These are phyloP conservation scores for Pelargonium nanum DNA, from an alignment of 345 rosid species.

Conservation along the genomic window DNA sequence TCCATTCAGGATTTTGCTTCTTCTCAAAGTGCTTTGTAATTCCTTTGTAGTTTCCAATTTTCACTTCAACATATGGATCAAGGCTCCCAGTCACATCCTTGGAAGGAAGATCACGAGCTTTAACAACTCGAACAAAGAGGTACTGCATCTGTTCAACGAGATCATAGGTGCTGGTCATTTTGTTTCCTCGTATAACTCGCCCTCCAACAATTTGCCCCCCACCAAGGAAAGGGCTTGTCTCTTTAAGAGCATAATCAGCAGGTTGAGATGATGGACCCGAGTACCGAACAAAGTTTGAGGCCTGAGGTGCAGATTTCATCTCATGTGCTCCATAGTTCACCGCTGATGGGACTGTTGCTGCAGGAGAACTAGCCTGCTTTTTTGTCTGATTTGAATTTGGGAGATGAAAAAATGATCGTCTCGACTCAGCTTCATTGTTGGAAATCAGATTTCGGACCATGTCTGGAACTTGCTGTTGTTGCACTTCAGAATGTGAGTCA, in stretches of 20 bases:
- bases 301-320: constrained; percentile 44
- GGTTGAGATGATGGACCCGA: constrained; percentile 39
- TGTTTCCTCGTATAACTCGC: constrained; percentile 54
- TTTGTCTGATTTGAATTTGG: constrained; percentile 25
- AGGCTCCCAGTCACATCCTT: constrained; percentile 73
- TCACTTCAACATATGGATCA: constrained; percentile 78
- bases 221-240: constrained; percentile 86
- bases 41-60: constrained; percentile 78
- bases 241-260: constrained; percentile 56
- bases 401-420: constrained; percentile 35
- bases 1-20: constrained; percentile 75
- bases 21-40: constrained; percentile 60
- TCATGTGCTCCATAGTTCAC: constrained; percentile 28
- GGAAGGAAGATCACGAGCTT: constrained; percentile 68
- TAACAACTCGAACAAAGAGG: constrained; percentile 74
- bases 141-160: constrained; percentile 89
- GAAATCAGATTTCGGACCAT: constrained; percentile 12
- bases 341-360: constrained; percentile 17
- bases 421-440: constrained; percentile 18
- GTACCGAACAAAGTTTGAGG: constrained; percentile 26
- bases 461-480: constrained; percentile 13
- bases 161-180: constrained; percentile 50
- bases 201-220: constrained; percentile 70
- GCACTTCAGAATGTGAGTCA: constrained; percentile 21
- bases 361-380: constrained; percentile 16